Percentiles rank a stretch among this genome's conserved stretches.
phyloP scores from a whole-genome alignment of 192 early-diverging fungal genomes.

The Pilaira anomala region DNA sequence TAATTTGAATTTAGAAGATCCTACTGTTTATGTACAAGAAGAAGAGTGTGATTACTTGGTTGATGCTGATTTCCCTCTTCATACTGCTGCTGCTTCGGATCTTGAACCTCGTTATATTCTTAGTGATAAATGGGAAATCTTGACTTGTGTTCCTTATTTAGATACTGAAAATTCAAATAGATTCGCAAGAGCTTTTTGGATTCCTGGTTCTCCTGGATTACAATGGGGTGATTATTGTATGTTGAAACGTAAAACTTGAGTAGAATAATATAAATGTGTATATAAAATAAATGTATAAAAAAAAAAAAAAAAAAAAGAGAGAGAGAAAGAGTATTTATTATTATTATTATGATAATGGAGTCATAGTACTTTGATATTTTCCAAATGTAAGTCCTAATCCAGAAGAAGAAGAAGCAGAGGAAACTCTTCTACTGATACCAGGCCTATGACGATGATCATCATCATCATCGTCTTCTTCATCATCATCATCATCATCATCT shows the following conservation, averaged over 20 bases:
- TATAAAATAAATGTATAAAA: neutral
- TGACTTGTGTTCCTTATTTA: constrained; percentile 61
- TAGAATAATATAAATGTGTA: neutral
- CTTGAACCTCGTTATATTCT: constrained; percentile 48
- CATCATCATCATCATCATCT: neutral
- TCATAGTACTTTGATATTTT: constrained; percentile 9
- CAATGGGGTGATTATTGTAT: constrained; percentile 66
- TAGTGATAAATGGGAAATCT: constrained; percentile 52
- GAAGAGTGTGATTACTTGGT: constrained; percentile 64
- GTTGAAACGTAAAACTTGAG: constrained; percentile 32
- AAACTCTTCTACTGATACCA: neutral
- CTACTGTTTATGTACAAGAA: constrained; percentile 54
- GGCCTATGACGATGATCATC: neutral
- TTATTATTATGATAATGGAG: constrained; percentile 1
- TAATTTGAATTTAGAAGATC: constrained; percentile 63
- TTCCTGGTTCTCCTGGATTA: constrained; percentile 45
- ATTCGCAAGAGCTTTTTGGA: constrained; percentile 54
- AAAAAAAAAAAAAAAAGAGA: neutral
- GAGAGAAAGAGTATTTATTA: neutral
- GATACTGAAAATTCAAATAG: constrained; percentile 53
- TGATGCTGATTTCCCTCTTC: constrained; percentile 46
- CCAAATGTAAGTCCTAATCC: constrained; percentile 15
- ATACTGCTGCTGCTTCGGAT: neutral
- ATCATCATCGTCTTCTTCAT: neutral
- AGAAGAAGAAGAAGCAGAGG: constrained; percentile 19